These are phyloP conservation scores for Sarocladium strictum DNA, from an alignment of 2,329 filamentous ascomycete genomes.

Conservation along the genomic window DNA sequence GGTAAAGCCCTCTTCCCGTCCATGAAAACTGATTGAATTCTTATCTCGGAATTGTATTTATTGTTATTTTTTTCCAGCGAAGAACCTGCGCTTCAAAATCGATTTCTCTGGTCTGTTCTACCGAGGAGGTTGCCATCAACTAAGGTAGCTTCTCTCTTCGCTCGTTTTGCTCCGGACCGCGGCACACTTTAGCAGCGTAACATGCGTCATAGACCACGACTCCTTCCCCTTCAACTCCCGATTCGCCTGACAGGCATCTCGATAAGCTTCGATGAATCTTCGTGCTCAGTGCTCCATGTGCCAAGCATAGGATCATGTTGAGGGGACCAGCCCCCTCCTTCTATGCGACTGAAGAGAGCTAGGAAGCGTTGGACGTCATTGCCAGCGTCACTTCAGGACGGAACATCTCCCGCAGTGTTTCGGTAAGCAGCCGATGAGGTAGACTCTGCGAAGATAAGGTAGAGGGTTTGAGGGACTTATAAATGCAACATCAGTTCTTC, in stretches of 20 bases:
- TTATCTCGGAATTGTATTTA: too few species aligned
- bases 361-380: neutral
- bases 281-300: neutral
- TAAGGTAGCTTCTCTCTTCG: neutral
- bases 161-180: constrained; percentile 2
- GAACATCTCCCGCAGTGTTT: neutral
- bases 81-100: neutral
- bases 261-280: neutral
- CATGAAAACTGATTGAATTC: too few species aligned
- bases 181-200: neutral
- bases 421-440: neutral
- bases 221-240: neutral
- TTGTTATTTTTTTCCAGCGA: too few species aligned
- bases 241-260: neutral
- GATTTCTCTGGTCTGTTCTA: neutral
- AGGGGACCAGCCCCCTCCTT: too few species aligned
- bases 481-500: neutral
- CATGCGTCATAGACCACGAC: neutral
- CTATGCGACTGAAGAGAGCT: too few species aligned
- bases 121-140: neutral
- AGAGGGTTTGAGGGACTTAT: neutral
- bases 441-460: too few species aligned
- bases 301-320: too few species aligned
- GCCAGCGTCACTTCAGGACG: neutral
- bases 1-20: too few species aligned